Evolutionary conservation across 495 filamentous ascomycete genomes (phyloP).

Genomic region (Ramalina intermedia): DNA sequence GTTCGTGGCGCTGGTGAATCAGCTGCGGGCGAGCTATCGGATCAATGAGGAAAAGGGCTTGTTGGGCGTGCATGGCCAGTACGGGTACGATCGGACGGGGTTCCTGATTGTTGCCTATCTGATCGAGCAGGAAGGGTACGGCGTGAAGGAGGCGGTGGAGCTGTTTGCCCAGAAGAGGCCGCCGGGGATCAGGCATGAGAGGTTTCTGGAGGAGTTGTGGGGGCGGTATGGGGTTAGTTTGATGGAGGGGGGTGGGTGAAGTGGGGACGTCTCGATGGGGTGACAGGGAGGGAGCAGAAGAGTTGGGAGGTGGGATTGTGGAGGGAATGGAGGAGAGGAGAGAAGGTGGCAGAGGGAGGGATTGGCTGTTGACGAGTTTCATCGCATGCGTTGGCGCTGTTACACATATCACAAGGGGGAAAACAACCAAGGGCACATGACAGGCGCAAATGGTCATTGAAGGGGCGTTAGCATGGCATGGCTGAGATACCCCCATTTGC

Average conservation of each 20-base stretch:
- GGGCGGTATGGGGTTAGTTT: constrained; percentile 55
- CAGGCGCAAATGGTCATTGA: too few species aligned
- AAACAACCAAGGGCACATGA: too few species aligned
- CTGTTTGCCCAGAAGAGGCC: constrained; percentile 60
- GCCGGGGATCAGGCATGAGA: constrained; percentile 76
- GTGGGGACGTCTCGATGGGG: background rate
- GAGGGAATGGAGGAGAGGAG: background rate
- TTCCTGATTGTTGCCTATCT: constrained; percentile 87
- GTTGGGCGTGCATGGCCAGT: constrained; percentile 87
- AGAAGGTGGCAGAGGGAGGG: too few species aligned
- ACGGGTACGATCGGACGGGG: constrained; percentile 84
- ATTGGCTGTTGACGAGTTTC: too few species aligned
- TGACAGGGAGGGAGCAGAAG: background rate
- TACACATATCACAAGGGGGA: too few species aligned
- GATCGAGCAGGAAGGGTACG: constrained; percentile 62
- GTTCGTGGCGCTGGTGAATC: constrained; percentile 70
- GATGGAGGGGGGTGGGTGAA: constrained; percentile 32
- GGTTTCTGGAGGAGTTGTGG: constrained; percentile 78
- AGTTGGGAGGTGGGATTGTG: background rate
- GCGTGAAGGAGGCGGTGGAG: constrained; percentile 63
- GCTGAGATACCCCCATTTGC: too few species aligned
- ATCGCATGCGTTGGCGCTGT: too few species aligned
- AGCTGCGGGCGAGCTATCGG: constrained; percentile 28
- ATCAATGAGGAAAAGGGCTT: constrained; percentile 26
- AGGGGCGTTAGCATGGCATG: too few species aligned